A percentile compares a stretch with the other conserved stretches of the same genome.
Conservation (phyloP, 2,329 filamentous ascomycete species). For the Aspergillus vadensis region DNA sequence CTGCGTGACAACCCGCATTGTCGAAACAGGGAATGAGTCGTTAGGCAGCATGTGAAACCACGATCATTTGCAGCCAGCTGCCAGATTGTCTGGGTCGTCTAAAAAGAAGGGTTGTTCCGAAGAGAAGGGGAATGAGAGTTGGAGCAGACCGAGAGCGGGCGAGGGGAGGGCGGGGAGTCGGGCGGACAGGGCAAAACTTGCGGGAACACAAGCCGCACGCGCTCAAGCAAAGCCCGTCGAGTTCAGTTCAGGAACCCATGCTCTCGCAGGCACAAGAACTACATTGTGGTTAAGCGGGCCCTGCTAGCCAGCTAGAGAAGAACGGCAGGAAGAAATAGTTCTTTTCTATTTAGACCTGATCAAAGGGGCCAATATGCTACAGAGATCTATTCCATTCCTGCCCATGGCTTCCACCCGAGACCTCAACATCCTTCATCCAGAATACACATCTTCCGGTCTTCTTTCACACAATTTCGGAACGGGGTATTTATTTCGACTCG, state of each 20-base stretch:
- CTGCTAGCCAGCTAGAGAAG: slow-evolving; percentile 1
- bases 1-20: slow-evolving; percentile 37
- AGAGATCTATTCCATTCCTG: slow-evolving; percentile 35
- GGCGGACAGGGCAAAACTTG: slow-evolving; percentile 26
- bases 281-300: slow-evolving; percentile 19
- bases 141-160: slow-evolving; percentile 14
- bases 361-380: slow-evolving; percentile 40
- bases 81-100: slow-evolving; percentile 20
- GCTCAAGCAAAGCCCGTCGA: slow-evolving; percentile 7
- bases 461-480: slow-evolving; percentile 20
- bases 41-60: slow-evolving; percentile 36
- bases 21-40: slow-evolving; percentile 34
- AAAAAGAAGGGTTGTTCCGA: slow-evolving; percentile 2
- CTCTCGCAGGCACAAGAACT: slow-evolving; percentile 6
- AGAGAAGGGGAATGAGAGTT: slow-evolving; percentile 10
- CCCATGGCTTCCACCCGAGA: slow-evolving; percentile 24
- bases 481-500: slow-evolving; percentile 44
- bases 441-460: slow-evolving; percentile 24
- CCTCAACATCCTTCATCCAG: slow-evolving; percentile 21
- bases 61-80: slow-evolving; percentile 30
- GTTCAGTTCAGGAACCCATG: slow-evolving; percentile 9
- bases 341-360: slow-evolving; percentile 33
- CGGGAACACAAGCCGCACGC: slow-evolving; percentile 13
- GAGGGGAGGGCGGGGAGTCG: slow-evolving; percentile 25
- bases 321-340: slow-evolving; percentile 21